phyloP scores from a whole-genome alignment of 2,329 filamentous ascomycete genomes.

The Aspergillus caelatus region DNA sequence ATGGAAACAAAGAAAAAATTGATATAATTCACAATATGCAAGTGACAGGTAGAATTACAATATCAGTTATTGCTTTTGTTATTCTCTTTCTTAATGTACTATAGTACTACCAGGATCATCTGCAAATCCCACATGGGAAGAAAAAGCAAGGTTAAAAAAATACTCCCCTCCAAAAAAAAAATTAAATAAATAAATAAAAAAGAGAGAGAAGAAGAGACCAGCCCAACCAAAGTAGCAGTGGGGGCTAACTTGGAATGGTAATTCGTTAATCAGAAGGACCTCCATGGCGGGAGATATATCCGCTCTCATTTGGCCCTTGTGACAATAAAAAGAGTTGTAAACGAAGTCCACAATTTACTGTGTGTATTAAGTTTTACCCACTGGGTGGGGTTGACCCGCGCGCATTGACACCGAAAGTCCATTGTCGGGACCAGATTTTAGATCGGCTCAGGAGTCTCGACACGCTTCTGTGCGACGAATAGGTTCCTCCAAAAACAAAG shows the following conservation, averaged over 20 bases:
- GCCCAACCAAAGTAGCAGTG: neutral
- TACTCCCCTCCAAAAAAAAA: no score
- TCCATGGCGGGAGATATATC: neutral
- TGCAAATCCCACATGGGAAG: neutral
- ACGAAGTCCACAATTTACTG: conserved; percentile 2
- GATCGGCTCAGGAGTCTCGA: conserved; percentile 1
- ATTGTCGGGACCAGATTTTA: conserved; percentile 2
- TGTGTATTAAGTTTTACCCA: conserved; percentile 5
- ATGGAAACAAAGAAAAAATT: neutral
- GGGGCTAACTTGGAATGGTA: neutral
- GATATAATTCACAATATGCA: neutral
- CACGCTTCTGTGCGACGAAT: neutral
- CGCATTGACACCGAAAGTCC: conserved; percentile 2
- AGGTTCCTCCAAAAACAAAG: neutral
- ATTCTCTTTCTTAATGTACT: neutral
- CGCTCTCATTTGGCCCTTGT: neutral
- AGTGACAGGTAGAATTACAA: neutral
- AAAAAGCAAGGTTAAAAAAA: neutral
- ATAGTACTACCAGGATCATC: neutral
- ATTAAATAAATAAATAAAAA: neutral
- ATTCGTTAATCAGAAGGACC: neutral
- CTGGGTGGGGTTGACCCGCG: conserved; percentile 1
- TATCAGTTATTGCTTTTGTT: neutral
- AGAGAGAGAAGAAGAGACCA: neutral
- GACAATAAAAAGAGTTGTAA: neutral